phyloP scores from a whole-genome alignment of 2,329 filamentous ascomycete genomes.

The Fonsecaea monophora region DNA sequence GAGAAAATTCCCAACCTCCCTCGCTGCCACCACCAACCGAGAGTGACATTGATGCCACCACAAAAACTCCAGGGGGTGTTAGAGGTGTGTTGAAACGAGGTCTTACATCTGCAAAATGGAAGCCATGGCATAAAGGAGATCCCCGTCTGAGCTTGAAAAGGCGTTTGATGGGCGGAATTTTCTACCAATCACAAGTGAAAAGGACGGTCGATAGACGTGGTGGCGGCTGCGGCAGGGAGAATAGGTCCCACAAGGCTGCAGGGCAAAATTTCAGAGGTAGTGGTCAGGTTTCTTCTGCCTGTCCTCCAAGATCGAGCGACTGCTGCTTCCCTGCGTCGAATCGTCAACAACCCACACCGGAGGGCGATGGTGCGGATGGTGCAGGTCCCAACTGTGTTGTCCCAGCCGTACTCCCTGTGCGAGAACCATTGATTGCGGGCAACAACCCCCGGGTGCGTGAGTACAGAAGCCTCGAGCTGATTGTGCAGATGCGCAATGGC shows the following conservation, averaged over 20 bases:
- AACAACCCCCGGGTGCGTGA: neutral
- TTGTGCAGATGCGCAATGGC: neutral
- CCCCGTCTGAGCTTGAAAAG: neutral
- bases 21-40: neutral
- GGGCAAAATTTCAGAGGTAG: neutral
- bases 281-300: neutral
- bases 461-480: neutral
- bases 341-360: neutral
- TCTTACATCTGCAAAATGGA: neutral
- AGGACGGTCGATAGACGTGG: neutral
- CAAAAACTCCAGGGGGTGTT: neutral
- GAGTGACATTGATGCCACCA: neutral
- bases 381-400: neutral
- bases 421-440: neutral
- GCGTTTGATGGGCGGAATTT: neutral
- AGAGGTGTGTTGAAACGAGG: neutral
- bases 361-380: neutral
- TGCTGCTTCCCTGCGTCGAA: neutral
- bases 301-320: neutral
- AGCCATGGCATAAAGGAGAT: neutral
- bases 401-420: neutral
- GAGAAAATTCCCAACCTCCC: neutral
- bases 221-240: neutral
- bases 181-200: neutral
- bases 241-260: neutral